A percentile compares a stretch with the other conserved stretches of the same genome.
Evolutionary conservation across 2,329 filamentous ascomycete genomes (phyloP).

Genomic region (Botryosphaeria agaves): DNA sequence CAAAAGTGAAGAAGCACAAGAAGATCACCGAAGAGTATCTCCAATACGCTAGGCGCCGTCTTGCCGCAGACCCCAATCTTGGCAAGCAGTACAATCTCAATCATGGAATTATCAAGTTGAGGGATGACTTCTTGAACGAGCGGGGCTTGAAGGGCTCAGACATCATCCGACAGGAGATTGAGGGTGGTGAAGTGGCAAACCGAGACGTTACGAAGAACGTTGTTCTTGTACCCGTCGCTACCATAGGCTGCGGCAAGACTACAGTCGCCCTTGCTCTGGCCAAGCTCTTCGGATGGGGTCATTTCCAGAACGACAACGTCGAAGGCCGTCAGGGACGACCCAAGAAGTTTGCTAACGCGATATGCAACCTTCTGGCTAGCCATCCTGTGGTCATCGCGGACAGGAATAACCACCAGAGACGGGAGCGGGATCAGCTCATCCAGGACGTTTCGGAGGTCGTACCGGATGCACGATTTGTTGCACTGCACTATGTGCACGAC

Average conservation of each 20-base stretch:
- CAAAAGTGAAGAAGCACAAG: slow-evolving; percentile 70
- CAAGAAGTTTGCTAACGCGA: slow-evolving; percentile 55
- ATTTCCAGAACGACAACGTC: slow-evolving; percentile 95
- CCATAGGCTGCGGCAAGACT: slow-evolving; percentile 93
- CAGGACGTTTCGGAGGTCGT: slow-evolving; percentile 51
- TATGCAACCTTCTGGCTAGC: slow-evolving; percentile 46
- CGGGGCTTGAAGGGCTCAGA: slow-evolving; percentile 78
- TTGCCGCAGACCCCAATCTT: slow-evolving; percentile 50
- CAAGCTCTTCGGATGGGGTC: slow-evolving; percentile 78
- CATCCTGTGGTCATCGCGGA: slow-evolving; percentile 72
- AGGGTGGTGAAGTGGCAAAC: slow-evolving; percentile 32
- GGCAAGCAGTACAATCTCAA: slow-evolving; percentile 63
- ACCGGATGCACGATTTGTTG: slow-evolving; percentile 54
- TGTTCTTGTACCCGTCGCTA: slow-evolving; percentile 78
- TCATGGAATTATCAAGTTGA: slow-evolving; percentile 84
- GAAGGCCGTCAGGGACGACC: slow-evolving; percentile 57
- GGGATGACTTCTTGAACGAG: slow-evolving; percentile 71
- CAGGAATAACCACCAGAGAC: slow-evolving; percentile 80
- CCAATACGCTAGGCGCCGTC: slow-evolving; percentile 55
- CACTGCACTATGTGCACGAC: slow-evolving; percentile 76
- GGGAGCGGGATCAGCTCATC: slow-evolving; percentile 78
- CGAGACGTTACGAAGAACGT: slow-evolving; percentile 47
- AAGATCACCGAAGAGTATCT: slow-evolving; percentile 88
- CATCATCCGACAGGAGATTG: slow-evolving; percentile 59
- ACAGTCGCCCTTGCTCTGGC: slow-evolving; percentile 69